phyloP scores from a whole-genome alignment of 768 basidiomycete genomes.

The Tephrocybe sp. region DNA sequence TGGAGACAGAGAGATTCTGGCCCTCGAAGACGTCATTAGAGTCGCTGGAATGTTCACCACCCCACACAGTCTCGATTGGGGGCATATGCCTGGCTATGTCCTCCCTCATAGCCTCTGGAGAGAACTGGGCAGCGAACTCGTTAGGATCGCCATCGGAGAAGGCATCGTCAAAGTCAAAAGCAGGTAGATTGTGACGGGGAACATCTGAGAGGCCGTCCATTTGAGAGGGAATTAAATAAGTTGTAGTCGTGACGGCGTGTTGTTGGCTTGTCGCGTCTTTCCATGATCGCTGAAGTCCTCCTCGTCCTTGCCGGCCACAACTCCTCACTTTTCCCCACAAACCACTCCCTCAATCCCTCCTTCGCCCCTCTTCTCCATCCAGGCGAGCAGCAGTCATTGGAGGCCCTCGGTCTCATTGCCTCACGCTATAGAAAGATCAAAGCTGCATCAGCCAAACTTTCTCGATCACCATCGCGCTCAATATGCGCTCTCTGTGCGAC shows the following conservation, averaged over 20 bases:
- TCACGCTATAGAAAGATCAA: slow-evolving; percentile 74
- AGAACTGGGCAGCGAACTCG: slow-evolving; percentile 51
- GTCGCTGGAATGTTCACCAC: slow-evolving; percentile 26
- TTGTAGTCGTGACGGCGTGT: slow-evolving; percentile 10
- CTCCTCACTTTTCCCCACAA: slow-evolving; percentile 75
- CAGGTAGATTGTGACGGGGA: slow-evolving; percentile 20
- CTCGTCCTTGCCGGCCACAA: slow-evolving; percentile 85
- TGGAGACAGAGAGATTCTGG: slow-evolving; percentile 52
- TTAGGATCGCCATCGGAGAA: slow-evolving; percentile 60
- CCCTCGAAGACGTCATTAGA: slow-evolving; percentile 31
- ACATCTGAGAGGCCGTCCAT: slow-evolving; percentile 15
- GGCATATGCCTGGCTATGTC: slow-evolving; percentile 54
- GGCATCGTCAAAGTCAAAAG: slow-evolving; percentile 60
- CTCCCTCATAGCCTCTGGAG: slow-evolving; percentile 54
- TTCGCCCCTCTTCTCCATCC: slow-evolving; percentile 79
- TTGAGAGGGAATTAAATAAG: background rate
- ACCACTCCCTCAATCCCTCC: slow-evolving; percentile 56
- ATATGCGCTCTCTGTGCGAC: slow-evolving; percentile 76
- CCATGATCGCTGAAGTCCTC: slow-evolving; percentile 84
- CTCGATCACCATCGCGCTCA: slow-evolving; percentile 67
- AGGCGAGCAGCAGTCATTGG: slow-evolving; percentile 83
- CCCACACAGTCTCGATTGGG: slow-evolving; percentile 29
- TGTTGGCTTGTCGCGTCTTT: slow-evolving; percentile 8
- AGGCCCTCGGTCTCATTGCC: slow-evolving; percentile 73
- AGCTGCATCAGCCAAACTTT: slow-evolving; percentile 45